These are phyloP conservation scores for Triticum turgidum DNA, from an alignment of 176 grass and related monocot species.

Conservation along the genomic window DNA sequence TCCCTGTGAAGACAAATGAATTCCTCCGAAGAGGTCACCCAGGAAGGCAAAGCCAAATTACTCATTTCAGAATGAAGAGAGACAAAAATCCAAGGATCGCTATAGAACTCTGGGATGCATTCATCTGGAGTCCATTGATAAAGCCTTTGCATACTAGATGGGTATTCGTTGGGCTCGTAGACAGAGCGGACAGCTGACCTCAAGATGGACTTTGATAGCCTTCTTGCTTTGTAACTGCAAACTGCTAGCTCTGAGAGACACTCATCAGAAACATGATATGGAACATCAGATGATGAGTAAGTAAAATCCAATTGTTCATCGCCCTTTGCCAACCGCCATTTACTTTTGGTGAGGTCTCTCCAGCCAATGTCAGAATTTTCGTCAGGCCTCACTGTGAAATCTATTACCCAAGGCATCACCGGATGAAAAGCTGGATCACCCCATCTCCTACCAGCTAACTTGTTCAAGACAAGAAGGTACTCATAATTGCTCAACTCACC, in stretches of 20 bases:
- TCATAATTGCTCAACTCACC: conserved; percentile 94
- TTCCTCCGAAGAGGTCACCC: conserved; percentile 70
- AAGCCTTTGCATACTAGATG: conserved; percentile 89
- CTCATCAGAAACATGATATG: conserved; percentile 97
- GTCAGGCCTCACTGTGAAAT: conserved; percentile 82
- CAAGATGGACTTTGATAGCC: conserved; percentile 77
- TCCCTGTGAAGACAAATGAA: conserved; percentile 87
- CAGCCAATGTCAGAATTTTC: conserved; percentile 81
- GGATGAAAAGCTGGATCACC: conserved; percentile 86
- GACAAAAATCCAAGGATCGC: conserved; percentile 71
- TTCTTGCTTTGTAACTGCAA: conserved; percentile 99
- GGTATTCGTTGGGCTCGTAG: conserved; percentile 97
- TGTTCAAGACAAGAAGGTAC: conserved; percentile 93
- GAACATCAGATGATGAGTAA: conserved; percentile 86
- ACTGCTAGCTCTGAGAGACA: conserved; percentile 96
- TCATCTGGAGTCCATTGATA: conserved; percentile 98
- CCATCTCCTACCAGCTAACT: conserved; percentile 92
- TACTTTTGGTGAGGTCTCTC: conserved; percentile 94
- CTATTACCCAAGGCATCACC: conserved; percentile 99
- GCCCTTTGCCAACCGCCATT: conserved; percentile 96
- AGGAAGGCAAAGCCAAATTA: conserved; percentile 82
- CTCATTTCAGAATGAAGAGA: conserved; percentile 95
- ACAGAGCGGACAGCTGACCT: conserved; percentile 79
- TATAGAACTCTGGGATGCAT: conserved; percentile 97
- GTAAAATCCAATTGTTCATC: conserved; percentile 98